phyloP scores from a whole-genome alignment of 192 early-diverging fungal genomes.

The Podila clonocystis region DNA sequence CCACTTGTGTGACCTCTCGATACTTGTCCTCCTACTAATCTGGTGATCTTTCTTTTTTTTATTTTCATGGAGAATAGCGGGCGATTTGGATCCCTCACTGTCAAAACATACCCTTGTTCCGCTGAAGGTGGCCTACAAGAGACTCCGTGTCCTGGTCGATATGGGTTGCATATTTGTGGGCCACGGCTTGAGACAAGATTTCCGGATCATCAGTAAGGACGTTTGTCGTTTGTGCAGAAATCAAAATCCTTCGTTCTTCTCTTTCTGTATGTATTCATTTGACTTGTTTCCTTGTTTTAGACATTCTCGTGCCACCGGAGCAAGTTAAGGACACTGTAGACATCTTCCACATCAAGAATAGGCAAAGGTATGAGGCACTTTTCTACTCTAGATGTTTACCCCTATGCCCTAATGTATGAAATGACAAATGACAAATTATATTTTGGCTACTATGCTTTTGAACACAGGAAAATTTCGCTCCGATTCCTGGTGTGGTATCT shows the following conservation, averaged over 20 bases:
- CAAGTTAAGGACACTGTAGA: conserved; percentile 97
- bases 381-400: neutral
- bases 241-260: neutral
- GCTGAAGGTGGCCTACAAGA: conserved; percentile 93
- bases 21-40: neutral
- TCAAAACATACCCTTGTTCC: conserved; percentile 87
- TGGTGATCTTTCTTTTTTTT: neutral
- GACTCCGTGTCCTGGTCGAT: conserved; percentile 90
- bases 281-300: conserved; percentile 39
- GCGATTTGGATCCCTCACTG: conserved; percentile 78
- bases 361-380: conserved; percentile 66
- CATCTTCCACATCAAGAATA: conserved; percentile 84
- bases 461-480: conserved; percentile 82
- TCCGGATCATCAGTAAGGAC: conserved; percentile 88
- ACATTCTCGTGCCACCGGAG: conserved; percentile 84
- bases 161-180: conserved; percentile 93
- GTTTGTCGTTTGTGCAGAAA: neutral
- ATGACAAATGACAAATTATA: neutral
- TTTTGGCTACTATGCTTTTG: neutral
- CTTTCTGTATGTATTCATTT: conserved; percentile 1
- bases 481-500: conserved; percentile 94
- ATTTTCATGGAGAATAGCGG: conserved; percentile 54
- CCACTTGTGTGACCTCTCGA: conserved; percentile 8
- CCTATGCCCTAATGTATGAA: neutral
- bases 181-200: conserved; percentile 95